Evolutionary conservation across 352 stramenopile species (phyloP).

Genomic region (Blastocystis sp.): DNA sequence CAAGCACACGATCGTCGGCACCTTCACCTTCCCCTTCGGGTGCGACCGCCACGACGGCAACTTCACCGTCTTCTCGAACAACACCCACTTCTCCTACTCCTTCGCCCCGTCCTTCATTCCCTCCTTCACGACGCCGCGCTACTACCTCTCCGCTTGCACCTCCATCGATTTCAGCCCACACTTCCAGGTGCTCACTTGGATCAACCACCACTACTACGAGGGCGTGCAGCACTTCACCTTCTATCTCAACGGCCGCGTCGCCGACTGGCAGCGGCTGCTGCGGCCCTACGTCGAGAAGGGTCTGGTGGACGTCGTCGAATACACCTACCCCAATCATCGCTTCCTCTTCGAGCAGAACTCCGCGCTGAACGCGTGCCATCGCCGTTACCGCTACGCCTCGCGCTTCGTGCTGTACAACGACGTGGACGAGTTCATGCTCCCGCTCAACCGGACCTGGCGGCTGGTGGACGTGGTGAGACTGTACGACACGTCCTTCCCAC

Average conservation of each 20-base stretch:
- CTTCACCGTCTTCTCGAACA: conserved; percentile 9
- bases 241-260: conserved; percentile 27
- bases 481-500: conserved; percentile 14
- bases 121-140: not conserved
- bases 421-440: conserved; percentile 47
- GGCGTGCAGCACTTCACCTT: conserved; percentile 61
- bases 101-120: conserved; percentile 13
- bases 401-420: conserved; percentile 48
- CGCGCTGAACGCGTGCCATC: conserved; percentile 38
- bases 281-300: not conserved
- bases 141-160: conserved; percentile 27
- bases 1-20: conserved; percentile 39
- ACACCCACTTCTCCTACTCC: conserved; percentile 1
- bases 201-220: conserved; percentile 50
- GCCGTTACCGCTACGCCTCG: conserved; percentile 31
- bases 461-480: conserved; percentile 33
- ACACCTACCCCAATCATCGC: conserved; percentile 27
- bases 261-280: not conserved
- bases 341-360: conserved; percentile 29
- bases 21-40: conserved; percentile 5
- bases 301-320: conserved; percentile 41
- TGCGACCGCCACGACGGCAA: not conserved
- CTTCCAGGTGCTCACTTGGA: conserved; percentile 7
- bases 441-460: conserved; percentile 16
- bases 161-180: conserved; percentile 8